Evolutionary conservation across 2,329 filamentous ascomycete species (phyloP).

Genomic region (Clarireedia monteithiana): DNA sequence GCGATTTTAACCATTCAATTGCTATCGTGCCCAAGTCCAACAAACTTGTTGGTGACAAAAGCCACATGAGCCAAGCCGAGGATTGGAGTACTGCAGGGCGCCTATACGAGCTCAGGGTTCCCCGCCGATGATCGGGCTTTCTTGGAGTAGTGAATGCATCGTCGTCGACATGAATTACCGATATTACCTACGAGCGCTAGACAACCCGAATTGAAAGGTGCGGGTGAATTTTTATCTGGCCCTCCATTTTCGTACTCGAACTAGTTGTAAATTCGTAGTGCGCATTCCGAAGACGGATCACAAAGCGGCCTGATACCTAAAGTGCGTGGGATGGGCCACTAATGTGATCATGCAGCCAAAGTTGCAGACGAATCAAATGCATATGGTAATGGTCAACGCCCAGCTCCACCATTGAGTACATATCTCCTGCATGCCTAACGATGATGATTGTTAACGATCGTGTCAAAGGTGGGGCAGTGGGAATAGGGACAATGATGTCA

Average conservation of each 20-base stretch:
- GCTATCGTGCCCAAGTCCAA: neutral
- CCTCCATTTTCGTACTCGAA: no score
- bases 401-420: slow-evolving; percentile 21
- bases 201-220: no score
- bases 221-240: no score
- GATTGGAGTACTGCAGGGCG: neutral
- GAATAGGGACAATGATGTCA: slow-evolving; percentile 17
- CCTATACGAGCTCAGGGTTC: no score
- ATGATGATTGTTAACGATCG: slow-evolving; percentile 10
- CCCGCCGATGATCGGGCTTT: no score
- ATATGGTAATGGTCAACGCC: slow-evolving; percentile 14
- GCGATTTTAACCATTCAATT: neutral
- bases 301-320: neutral
- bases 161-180: no score
- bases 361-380: neutral
- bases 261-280: no score
- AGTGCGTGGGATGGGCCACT: neutral
- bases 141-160: no score
- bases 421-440: slow-evolving; percentile 26
- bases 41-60: neutral
- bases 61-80: neutral
- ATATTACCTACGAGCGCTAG: no score
- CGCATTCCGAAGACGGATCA: neutral
- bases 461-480: neutral
- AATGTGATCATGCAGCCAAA: neutral